phyloP scores from a whole-genome alignment of 2,329 filamentous ascomycete genomes.

The Paraphoma chrysanthemicola region DNA sequence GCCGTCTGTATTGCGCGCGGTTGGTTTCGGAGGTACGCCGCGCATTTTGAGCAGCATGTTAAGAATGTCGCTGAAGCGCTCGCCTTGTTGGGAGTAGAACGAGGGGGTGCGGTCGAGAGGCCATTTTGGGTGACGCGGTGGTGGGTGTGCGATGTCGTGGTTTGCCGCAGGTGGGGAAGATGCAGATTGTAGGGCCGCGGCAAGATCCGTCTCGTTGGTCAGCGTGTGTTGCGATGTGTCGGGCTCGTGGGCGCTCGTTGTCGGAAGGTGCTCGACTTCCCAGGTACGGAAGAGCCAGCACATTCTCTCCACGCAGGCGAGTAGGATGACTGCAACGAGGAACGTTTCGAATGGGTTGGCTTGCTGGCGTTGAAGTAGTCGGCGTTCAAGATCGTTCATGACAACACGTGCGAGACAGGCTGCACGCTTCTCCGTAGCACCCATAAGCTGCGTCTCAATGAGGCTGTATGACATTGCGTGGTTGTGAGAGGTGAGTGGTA shows the following conservation, averaged over 20 bases:
- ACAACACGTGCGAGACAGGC: slow-evolving; percentile 60
- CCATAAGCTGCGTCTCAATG: slow-evolving; percentile 62
- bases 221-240: slow-evolving; percentile 7
- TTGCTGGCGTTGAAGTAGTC: slow-evolving; percentile 65
- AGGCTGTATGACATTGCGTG: slow-evolving; percentile 56
- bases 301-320: slow-evolving; percentile 67
- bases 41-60: slow-evolving; percentile 67
- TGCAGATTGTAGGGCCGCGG: slow-evolving; percentile 28
- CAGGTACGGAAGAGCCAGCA: slow-evolving; percentile 64
- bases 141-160: slow-evolving; percentile 7
- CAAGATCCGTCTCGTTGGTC: slow-evolving; percentile 26
- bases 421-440: slow-evolving; percentile 63
- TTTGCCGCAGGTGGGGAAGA: slow-evolving; percentile 7
- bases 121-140: slow-evolving; percentile 50
- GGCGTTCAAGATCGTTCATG: slow-evolving; percentile 66
- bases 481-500: slow-evolving; percentile 32
- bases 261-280: slow-evolving; percentile 41
- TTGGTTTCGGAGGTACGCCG: slow-evolving; percentile 52
- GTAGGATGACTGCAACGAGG: slow-evolving; percentile 63
- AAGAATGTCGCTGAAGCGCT: slow-evolving; percentile 64
- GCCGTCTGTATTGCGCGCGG: slow-evolving; percentile 38
- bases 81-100: slow-evolving; percentile 62
- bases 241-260: background rate
- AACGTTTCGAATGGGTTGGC: slow-evolving; percentile 66
- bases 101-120: slow-evolving; percentile 61